Conservation (phyloP, 331 rosid genomes). For the Saraca asoca region DNA sequence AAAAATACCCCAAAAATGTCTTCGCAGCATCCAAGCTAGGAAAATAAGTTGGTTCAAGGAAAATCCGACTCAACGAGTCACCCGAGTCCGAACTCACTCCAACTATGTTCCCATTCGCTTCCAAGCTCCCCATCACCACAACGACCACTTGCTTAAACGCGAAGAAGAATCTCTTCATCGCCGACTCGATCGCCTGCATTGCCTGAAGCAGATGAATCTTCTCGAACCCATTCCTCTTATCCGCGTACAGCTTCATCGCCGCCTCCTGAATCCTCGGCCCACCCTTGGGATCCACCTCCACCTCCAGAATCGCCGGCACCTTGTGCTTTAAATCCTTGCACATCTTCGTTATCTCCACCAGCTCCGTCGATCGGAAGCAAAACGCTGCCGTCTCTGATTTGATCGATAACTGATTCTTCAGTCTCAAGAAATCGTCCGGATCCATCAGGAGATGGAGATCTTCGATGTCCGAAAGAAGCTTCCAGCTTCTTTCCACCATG, state of each 20-base stretch:
- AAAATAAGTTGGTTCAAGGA: slow-evolving; percentile 79
- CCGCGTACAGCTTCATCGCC: slow-evolving; percentile 73
- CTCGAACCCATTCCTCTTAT: slow-evolving; percentile 42
- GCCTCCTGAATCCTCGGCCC: slow-evolving; percentile 93
- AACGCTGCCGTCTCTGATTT: too few relatives aligned
- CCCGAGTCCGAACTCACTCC: slow-evolving; percentile 51
- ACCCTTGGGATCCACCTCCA: slow-evolving; percentile 34
- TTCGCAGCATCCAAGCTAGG: slow-evolving; percentile 96
- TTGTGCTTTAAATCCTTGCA: too few relatives aligned
- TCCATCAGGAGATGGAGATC: slow-evolving; percentile 81
- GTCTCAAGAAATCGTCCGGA: slow-evolving; percentile 71
- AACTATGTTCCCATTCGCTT: slow-evolving; percentile 77
- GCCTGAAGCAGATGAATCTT: slow-evolving; percentile 72
- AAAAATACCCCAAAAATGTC: slow-evolving; percentile 69
- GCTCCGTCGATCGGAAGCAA: too few relatives aligned
- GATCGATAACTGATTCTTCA: slow-evolving; percentile 43
- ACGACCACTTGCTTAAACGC: slow-evolving; percentile 74
- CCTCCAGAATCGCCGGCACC: too few relatives aligned
- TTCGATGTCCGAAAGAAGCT: slow-evolving; percentile 62
- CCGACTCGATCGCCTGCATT: slow-evolving; percentile 70
- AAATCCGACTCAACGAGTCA: slow-evolving; percentile 76
- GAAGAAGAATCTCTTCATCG: slow-evolving; percentile 73
- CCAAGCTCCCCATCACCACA: slow-evolving; percentile 79
- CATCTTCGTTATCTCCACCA: too few relatives aligned
- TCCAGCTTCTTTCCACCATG: slow-evolving; percentile 76